A percentile compares a stretch with the other conserved stretches of the same genome.
Evolutionary conservation across 129 eudicot genomes (phyloP).

Genomic region (Artemisia argyi): DNA sequence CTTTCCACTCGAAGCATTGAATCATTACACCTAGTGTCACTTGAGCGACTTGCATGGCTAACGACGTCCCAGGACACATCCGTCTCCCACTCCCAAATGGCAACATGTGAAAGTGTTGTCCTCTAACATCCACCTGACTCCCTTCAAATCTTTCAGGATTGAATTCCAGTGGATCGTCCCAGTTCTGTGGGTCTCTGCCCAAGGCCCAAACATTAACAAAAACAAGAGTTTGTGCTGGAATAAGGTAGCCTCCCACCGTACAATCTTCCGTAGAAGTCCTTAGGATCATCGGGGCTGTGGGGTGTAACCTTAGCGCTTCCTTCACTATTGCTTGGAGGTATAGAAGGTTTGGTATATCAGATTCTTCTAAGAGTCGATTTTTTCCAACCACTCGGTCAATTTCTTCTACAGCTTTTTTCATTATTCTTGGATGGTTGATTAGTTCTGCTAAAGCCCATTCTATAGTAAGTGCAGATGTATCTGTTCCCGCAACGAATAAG

Average conservation of each 20-base stretch:
- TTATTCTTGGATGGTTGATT: conserved; percentile 59
- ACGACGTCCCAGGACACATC: conserved; percentile 66
- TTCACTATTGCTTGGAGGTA: conserved; percentile 74
- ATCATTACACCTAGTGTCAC: conserved; percentile 54
- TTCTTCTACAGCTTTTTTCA: conserved; percentile 46
- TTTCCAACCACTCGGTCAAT: conserved; percentile 52
- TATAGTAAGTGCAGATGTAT: conserved; percentile 60
- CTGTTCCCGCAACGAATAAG: conserved; percentile 68
- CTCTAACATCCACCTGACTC: conserved; percentile 59
- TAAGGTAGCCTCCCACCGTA: conserved; percentile 40
- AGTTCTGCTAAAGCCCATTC: conserved; percentile 78
- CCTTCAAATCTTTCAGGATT: conserved; percentile 50
- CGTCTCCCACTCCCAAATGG: conserved; percentile 73
- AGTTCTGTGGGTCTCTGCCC: conserved; percentile 44
- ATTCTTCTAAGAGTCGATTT: conserved; percentile 50
- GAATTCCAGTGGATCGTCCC: conserved; percentile 56
- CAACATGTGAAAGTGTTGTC: conserved; percentile 58
- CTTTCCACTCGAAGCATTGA: conserved; percentile 71
- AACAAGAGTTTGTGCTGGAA: conserved; percentile 50
- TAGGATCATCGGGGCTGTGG: conserved; percentile 54
- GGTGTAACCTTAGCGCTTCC: conserved; percentile 68
- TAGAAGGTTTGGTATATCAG: conserved; percentile 60
- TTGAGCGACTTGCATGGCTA: conserved; percentile 54
- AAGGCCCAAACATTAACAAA: conserved; percentile 66
- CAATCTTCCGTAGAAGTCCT: conserved; percentile 52